Percentiles rank a stretch among this genome's conserved stretches.
phyloP scores from a whole-genome alignment of 306 rosid genomes.

The Hylodesmum podocarpum region DNA sequence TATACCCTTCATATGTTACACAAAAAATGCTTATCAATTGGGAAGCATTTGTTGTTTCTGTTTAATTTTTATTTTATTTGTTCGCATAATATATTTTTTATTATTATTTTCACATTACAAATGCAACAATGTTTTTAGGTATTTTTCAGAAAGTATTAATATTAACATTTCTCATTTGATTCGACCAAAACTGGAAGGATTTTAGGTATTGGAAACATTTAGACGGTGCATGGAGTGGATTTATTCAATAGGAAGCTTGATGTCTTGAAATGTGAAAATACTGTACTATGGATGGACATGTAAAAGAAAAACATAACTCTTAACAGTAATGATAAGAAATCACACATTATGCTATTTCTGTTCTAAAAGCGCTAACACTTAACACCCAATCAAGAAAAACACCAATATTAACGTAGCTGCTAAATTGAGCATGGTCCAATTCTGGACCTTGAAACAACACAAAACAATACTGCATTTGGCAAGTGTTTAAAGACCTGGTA shows the following conservation, averaged over 20 bases:
- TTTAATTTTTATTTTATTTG: too few relatives aligned
- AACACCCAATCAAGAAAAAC: constrained; percentile 33
- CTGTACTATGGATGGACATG: not conserved
- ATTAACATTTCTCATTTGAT: not conserved
- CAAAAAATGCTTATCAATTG: too few relatives aligned
- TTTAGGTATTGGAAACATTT: not conserved
- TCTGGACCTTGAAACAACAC: constrained; percentile 30
- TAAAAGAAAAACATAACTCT: not conserved
- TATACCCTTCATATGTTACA: too few relatives aligned
- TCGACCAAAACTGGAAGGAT: not conserved
- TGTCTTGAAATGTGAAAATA: not conserved
- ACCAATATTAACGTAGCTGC: constrained; percentile 21
- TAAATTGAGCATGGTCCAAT: constrained; percentile 31
- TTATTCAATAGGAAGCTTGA: not conserved
- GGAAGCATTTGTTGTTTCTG: too few relatives aligned
- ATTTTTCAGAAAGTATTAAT: not conserved
- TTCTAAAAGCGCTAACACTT: not conserved
- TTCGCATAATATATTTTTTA: not conserved
- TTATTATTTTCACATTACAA: not conserved
- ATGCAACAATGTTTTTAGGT: not conserved
- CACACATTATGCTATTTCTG: constrained; percentile 10
- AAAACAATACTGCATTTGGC: constrained; percentile 3
- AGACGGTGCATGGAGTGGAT: not conserved
- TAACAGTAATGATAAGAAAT: constrained; percentile 1
- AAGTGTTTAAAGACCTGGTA: constrained; percentile 7